Conservation (phyloP, 305 asterid genomes). For the Rubia tinctorum region DNA sequence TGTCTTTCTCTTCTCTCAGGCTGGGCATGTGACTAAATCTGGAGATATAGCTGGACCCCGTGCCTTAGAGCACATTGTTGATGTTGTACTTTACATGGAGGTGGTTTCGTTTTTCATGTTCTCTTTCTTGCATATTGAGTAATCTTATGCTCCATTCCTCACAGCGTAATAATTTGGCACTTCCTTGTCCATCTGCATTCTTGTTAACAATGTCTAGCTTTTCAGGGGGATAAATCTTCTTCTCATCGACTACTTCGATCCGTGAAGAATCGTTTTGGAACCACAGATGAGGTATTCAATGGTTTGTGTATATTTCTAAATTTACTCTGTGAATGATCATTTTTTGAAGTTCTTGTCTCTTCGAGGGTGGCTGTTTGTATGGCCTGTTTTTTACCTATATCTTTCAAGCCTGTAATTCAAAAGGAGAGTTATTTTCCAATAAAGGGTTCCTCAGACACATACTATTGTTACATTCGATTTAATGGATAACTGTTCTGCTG, state of each 20-base stretch:
- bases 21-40: conserved; percentile 93
- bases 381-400: neutral
- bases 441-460: neutral
- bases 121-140: conserved; percentile 20
- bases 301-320: conserved; percentile 11
- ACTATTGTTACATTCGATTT: neutral
- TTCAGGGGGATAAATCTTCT: conserved; percentile 88
- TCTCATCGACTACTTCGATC: conserved; percentile 88
- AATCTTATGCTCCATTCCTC: conserved; percentile 7
- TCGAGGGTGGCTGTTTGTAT: neutral
- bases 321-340: neutral
- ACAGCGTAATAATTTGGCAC: neutral
- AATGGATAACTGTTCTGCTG: conserved; percentile 16
- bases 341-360: neutral
- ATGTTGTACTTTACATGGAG: conserved; percentile 93
- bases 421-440: neutral
- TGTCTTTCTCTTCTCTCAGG: conserved; percentile 32
- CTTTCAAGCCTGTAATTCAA: conserved; percentile 8
- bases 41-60: conserved; percentile 99
- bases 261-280: conserved; percentile 92
- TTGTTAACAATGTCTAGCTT: conserved; percentile 22
- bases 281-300: conserved; percentile 87
- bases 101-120: conserved; percentile 47
- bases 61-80: conserved; percentile 92
- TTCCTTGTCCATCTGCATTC: conserved; percentile 19